These are phyloP conservation scores for Sugiyamaella xylanicola DNA, from an alignment of 1,139 yeast species.

Conservation along the genomic window DNA sequence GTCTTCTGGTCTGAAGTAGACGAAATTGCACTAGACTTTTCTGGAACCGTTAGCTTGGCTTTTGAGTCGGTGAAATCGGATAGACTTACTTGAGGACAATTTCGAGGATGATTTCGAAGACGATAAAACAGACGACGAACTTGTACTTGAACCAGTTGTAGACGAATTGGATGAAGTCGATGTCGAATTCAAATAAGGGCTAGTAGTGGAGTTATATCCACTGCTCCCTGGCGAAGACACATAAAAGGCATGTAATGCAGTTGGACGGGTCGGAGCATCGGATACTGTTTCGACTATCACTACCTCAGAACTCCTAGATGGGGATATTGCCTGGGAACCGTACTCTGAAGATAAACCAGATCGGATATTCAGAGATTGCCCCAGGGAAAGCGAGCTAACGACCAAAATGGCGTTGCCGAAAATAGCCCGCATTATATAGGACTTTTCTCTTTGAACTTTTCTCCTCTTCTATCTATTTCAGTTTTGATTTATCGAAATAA, in stretches of 20 bases:
- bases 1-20: neutral
- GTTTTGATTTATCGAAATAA: neutral
- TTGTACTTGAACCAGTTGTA: too few species aligned
- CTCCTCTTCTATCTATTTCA: neutral
- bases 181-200: neutral
- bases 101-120: neutral
- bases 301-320: neutral
- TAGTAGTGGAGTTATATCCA: neutral
- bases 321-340: neutral
- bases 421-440: slow-evolving; percentile 10
- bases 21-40: neutral
- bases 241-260: neutral
- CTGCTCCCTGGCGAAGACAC: neutral
- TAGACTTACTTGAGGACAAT: neutral
- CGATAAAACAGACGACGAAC: neutral
- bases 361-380: slow-evolving; percentile 1
- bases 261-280: neutral
- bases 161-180: neutral
- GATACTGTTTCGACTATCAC: neutral
- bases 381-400: slow-evolving; percentile 12
- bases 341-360: neutral
- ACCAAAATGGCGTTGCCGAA: slow-evolving; percentile 9
- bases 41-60: neutral
- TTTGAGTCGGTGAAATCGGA: neutral
- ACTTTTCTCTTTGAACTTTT: neutral